Base-by-base conservation (phyloP, 1,284 basidiomycete genomes). In the Paramarasmius palmivorus region DNA sequence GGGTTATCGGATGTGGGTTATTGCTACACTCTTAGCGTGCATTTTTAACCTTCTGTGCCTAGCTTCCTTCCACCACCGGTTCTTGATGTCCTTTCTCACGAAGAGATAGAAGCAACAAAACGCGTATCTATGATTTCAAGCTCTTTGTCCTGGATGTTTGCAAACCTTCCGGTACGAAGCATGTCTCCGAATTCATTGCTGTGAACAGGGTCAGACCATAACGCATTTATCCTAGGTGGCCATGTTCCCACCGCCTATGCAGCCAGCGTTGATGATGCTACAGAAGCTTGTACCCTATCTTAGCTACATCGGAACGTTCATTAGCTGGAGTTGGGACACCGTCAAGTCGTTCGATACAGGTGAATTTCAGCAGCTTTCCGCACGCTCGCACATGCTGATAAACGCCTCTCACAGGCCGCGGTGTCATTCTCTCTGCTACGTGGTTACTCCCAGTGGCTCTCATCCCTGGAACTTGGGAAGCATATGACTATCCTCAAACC, bases 61-160 rank as follows among this genome's bases (percentile, higher is more conserved):
- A 61, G 59, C 35, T 61, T 59, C 35, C 29, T 61, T 29, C 59
- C 59, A 36, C 55, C 57, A 4, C 59, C 59, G 17, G 44, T 46
- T 7, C 44, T 46, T 15, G 20, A 23, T 25, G 32, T 46, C 22
- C 44, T 46, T 26, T 35, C 44, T 12, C 38, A 48, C 17, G 44
- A 46, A 15, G 23, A 46, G 46, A 49, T 52, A 7, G 44, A 46
- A 26, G 25, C 44, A 4, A 46, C 44, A 9, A 46, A 46, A 32
- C 44, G 44, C 12, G 44, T 46, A 4, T 23, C 44, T n/a, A 29
- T 46, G 44, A 46, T 46, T 29, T 17, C 44, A 9, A 15, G 23
- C 12, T 22, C 44, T 2, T 32, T 46, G 44, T 29, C 23, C 7
- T 46, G 44, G 44, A 29, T 46, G 23, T 46, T 46, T n/a, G 14